Conservation (phyloP, 2,329 filamentous ascomycete species). For the Trichoderma atroviride region DNA sequence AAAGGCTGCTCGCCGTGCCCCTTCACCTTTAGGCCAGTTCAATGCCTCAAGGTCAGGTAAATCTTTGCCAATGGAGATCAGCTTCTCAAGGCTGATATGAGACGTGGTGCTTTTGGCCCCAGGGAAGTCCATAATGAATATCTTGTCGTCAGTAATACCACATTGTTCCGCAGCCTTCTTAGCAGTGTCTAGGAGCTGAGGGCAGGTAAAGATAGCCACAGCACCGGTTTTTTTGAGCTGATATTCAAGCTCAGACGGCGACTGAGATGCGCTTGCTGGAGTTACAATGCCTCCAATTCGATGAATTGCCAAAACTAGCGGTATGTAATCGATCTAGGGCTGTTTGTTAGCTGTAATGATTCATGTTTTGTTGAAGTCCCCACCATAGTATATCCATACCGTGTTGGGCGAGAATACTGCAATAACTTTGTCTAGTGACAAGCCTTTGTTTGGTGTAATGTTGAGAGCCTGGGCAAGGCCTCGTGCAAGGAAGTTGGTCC, state of each 20-base stretch:
- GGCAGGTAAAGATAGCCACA: background rate
- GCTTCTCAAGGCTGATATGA: slow-evolving; percentile 48
- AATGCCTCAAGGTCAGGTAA: slow-evolving; percentile 58
- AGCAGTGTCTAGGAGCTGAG: background rate
- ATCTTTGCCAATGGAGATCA: slow-evolving; percentile 62
- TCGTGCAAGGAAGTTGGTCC: too few relatives aligned
- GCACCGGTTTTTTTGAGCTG: slow-evolving; percentile 54
- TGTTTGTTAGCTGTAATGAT: background rate
- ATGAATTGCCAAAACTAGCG: slow-evolving; percentile 59
- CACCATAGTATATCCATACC: slow-evolving; percentile 47
- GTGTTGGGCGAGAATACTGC: slow-evolving; percentile 80
- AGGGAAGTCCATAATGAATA: background rate
- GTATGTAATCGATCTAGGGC: background rate
- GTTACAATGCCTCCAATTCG: slow-evolving; percentile 71
- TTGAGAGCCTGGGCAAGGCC: too few relatives aligned
- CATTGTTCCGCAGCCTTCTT: background rate
- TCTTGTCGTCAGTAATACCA: background rate
- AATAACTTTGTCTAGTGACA: slow-evolving; percentile 55
- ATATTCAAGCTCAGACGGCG: slow-evolving; percentile 67
- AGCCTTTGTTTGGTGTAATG: slow-evolving; percentile 54
- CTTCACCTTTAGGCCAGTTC: slow-evolving; percentile 66
- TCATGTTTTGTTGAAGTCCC: too few relatives aligned
- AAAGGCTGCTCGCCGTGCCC: slow-evolving; percentile 69
- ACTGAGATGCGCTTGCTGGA: slow-evolving; percentile 76
- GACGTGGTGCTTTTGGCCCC: background rate